These are phyloP conservation scores for Euryodendron excelsum DNA, from an alignment of 148 eudicot genomes.

Conservation along the genomic window DNA sequence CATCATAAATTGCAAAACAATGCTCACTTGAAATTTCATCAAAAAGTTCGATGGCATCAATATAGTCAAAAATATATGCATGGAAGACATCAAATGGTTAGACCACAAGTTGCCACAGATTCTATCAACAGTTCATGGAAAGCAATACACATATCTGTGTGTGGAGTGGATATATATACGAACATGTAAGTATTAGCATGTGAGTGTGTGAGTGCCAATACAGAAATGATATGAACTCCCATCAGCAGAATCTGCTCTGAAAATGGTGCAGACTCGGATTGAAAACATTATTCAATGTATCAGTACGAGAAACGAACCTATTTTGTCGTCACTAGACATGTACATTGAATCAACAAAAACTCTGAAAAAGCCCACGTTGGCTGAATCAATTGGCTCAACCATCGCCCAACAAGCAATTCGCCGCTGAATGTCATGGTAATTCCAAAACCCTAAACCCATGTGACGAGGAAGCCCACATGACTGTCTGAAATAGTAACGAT, in stretches of 20 bases:
- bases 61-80: too few relatives aligned
- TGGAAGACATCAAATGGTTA: too few relatives aligned
- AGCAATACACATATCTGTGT: too few relatives aligned
- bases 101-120: background rate
- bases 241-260: background rate
- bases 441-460: background rate
- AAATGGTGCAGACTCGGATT: background rate
- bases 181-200: too few relatives aligned
- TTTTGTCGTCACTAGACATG: background rate
- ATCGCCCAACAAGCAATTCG: background rate
- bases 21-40: background rate
- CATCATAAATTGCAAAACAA: background rate
- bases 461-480: background rate
- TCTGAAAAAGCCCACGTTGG: background rate
- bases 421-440: background rate
- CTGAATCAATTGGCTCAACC: background rate
- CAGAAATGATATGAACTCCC: background rate
- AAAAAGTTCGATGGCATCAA: too few relatives aligned
- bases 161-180: too few relatives aligned
- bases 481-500: too few relatives aligned
- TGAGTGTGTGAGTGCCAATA: too few relatives aligned
- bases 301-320: slow-evolving; percentile 1
- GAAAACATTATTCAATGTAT: background rate
- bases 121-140: background rate
- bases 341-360: background rate